These are phyloP conservation scores for Chlamydomonas sp. DNA, from an alignment of 139 green algal genomes.

Conservation along the genomic window DNA sequence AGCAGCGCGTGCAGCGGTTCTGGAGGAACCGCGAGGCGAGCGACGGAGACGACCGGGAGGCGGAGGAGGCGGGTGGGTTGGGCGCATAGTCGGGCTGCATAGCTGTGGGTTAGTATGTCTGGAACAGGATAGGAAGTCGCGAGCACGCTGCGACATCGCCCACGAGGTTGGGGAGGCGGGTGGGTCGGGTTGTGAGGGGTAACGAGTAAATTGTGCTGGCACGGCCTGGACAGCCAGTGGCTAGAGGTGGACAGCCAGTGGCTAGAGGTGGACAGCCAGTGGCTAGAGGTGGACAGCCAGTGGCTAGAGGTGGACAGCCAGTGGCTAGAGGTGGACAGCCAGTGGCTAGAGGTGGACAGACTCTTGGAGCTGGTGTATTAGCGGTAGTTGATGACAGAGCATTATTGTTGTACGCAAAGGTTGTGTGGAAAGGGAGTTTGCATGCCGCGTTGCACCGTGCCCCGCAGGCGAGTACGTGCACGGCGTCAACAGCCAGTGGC, in stretches of 20 bases:
- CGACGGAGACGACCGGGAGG: constrained; percentile 10
- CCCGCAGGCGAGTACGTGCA: constrained; percentile 35
- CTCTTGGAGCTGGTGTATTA: too few species aligned
- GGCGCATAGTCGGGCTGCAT: neutral
- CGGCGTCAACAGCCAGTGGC: constrained; percentile 49
- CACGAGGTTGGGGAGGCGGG: neutral
- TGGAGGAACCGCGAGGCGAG: constrained; percentile 16
- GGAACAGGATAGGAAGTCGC: neutral
- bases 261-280: too few species aligned
- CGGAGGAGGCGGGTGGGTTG: constrained; percentile 11
- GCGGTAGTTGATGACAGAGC: too few species aligned
- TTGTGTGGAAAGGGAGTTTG: neutral
- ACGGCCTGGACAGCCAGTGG: neutral
- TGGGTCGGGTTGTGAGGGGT: neutral
- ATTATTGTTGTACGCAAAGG: neutral
- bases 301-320: too few species aligned
- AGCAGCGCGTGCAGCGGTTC: constrained; percentile 47
- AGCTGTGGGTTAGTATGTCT: too few species aligned
- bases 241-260: too few species aligned
- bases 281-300: too few species aligned
- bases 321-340: too few species aligned
- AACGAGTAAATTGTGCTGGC: neutral
- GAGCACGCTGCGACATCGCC: neutral
- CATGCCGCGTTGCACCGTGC: neutral
- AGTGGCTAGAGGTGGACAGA: too few species aligned